Base-by-base conservation (phyloP, 768 basidiomycete species). In the Tylopilus sp. region DNA sequence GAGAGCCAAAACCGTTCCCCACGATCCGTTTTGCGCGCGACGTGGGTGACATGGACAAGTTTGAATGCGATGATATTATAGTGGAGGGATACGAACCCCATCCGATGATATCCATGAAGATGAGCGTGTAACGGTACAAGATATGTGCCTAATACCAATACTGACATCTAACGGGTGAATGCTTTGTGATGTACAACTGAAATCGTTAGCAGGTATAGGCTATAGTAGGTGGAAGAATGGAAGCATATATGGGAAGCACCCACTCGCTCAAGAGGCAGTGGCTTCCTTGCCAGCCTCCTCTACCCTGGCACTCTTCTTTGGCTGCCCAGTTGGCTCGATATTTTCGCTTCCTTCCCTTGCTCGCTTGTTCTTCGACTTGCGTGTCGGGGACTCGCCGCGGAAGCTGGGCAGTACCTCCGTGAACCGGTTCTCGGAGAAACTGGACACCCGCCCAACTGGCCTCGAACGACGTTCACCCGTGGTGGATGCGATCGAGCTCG, bases 61-160 rank as follows among this genome's bases (percentile, higher is more conserved):
- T 95, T 63, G 75, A 71, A 50, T 80, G 77, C 47, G 79, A 79
- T n/a, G 95, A 98, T 68, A 81, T 97, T 50, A 79, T 84, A 46
- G 81, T 98, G 10, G 87, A 91, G 50, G 90, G 91, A 3, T 98
- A 98, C 64, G 77, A 88, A 55, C 86, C 90, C 10, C 81, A 92
- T 67, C 85, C 85, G 2, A 76, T 80, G 56, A 91, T 98, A 60
- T 76, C 88, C 26, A 97, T 97, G 94, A 93, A 94, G 75, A 97
- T 98, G 95, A 93, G 89, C 67, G 91, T 92, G 40, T 91, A 69
- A 17, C 21, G 17, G 35, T 26, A 12, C 3, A 28, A n/a, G 5
- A 22, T 21, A 30, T 42, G 38, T 55, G 50, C 20, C 17, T 22
- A 50, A 50, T 61, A 52, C 30, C 40, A n/a, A n/a, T n/a, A n/a